A percentile compares a stretch with the other conserved stretches of the same genome.
These are phyloP conservation scores for Gardenia jasminoides DNA, from an alignment of 257 asterid genomes.

Conservation along the genomic window DNA sequence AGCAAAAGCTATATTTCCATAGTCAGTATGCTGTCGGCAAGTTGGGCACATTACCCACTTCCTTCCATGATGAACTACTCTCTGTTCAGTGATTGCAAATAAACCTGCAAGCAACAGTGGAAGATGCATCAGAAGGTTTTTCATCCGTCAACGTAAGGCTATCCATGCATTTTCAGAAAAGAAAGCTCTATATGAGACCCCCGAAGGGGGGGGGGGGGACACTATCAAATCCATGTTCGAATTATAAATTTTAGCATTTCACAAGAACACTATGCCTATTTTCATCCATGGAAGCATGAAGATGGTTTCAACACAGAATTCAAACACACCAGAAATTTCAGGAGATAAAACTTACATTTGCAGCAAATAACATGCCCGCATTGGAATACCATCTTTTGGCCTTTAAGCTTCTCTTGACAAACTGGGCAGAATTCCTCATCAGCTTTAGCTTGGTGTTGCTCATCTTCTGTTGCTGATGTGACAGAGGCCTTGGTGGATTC, in stretches of 20 bases:
- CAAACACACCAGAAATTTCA: slow-evolving; percentile 3
- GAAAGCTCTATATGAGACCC: background rate
- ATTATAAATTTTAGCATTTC: too few relatives aligned
- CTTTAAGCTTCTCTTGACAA: slow-evolving; percentile 88
- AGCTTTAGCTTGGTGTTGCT: slow-evolving; percentile 31
- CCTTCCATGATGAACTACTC: slow-evolving; percentile 43
- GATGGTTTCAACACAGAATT: background rate
- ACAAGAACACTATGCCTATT: too few relatives aligned
- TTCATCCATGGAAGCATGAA: background rate
- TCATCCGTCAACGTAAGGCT: background rate
- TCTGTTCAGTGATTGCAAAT: slow-evolving; percentile 76
- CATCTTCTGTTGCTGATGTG: slow-evolving; percentile 23
- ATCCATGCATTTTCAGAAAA: background rate
- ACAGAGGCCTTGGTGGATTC: slow-evolving; percentile 30
- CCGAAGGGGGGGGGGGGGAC: background rate
- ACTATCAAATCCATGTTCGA: too few relatives aligned
- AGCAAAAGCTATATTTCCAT: slow-evolving; percentile 82
- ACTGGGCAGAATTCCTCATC: slow-evolving; percentile 73
- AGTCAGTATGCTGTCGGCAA: slow-evolving; percentile 78
- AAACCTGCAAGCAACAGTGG: slow-evolving; percentile 51
- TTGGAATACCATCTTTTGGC: slow-evolving; percentile 92
- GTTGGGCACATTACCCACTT: slow-evolving; percentile 88
- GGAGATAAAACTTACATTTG: slow-evolving; percentile 62
- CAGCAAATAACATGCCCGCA: slow-evolving; percentile 95
- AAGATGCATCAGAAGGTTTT: background rate